phyloP scores from a whole-genome alignment of 1,284 basidiomycete species.

The Microbotryum lychnidis-dioicae region DNA sequence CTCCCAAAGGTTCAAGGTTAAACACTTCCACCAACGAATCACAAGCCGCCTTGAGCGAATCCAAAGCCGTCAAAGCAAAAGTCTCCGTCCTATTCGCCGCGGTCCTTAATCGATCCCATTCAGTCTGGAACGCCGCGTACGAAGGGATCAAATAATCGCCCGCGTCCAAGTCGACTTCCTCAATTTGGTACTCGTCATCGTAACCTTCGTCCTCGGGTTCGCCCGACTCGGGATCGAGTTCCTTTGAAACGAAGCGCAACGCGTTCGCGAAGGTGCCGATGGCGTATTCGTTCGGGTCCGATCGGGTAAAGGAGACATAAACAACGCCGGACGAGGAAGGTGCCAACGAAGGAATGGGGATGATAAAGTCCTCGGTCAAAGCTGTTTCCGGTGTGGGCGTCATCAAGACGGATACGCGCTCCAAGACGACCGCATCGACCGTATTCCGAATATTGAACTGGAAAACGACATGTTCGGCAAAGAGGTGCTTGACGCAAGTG shows the following conservation, averaged over 20 bases:
- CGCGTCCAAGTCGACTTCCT: constrained; percentile 87
- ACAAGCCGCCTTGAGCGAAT: constrained; percentile 88
- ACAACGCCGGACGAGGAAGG: constrained; percentile 67
- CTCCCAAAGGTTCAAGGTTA: constrained; percentile 92
- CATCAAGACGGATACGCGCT: constrained; percentile 93
- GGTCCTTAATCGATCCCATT: constrained; percentile 85
- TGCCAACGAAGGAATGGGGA: constrained; percentile 65
- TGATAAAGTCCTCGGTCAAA: constrained; percentile 89
- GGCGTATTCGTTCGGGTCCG: constrained; percentile 65
- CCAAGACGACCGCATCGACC: constrained; percentile 83
- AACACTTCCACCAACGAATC: constrained; percentile 88
- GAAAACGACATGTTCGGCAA: constrained; percentile 92
- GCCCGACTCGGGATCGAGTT: constrained; percentile 91
- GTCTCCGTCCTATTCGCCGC: constrained; percentile 79
- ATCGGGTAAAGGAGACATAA: constrained; percentile 90
- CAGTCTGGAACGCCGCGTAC: constrained; percentile 80
- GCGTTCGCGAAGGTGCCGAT: constrained; percentile 80
- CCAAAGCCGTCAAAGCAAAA: constrained; percentile 85
- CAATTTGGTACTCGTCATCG: constrained; percentile 95
- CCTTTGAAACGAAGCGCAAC: constrained; percentile 96
- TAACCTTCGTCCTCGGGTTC: constrained; percentile 97
- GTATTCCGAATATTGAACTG: constrained; percentile 99
- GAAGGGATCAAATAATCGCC: constrained; percentile 88
- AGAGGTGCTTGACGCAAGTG: constrained; percentile 91
- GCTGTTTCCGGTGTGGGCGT: constrained; percentile 63